These are phyloP conservation scores for Pezicula radicicola DNA, from an alignment of 2,329 filamentous ascomycete species.

Conservation along the genomic window DNA sequence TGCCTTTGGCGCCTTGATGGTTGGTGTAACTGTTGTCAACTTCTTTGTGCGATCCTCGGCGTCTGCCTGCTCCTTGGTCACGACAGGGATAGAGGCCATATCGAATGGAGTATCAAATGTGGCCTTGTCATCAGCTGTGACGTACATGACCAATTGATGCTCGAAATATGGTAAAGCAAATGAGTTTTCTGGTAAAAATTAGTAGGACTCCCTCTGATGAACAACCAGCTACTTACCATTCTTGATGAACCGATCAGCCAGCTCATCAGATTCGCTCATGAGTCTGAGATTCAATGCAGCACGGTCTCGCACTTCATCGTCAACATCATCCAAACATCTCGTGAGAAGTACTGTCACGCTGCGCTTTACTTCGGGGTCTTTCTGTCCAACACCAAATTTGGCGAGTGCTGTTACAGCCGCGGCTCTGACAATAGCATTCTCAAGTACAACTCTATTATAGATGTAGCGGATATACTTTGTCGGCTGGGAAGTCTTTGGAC, in stretches of 20 bases:
- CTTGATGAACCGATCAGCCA: conserved; percentile 85
- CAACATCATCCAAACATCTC: conserved; percentile 91
- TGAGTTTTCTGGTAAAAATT: conserved; percentile 70
- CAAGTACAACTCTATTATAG: conserved; percentile 95
- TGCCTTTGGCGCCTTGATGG: conserved; percentile 86
- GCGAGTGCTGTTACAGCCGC: conserved; percentile 93
- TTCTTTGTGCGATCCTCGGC: conserved; percentile 97
- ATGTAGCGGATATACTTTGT: conserved; percentile 99
- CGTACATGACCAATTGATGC: conserved; percentile 96
- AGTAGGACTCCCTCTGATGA: conserved; percentile 13
- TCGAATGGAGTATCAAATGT: conserved; percentile 87
- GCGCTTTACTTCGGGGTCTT: conserved; percentile 93
- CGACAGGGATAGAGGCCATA: conserved; percentile 84
- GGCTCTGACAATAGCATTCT: conserved; percentile 93
- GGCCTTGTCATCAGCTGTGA: conserved; percentile 85
- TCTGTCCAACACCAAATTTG: conserved; percentile 96
- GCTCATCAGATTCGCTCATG: conserved; percentile 80
- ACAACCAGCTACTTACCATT: conserved; percentile 60
- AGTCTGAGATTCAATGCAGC: conserved; percentile 88
- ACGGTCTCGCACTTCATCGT: conserved; percentile 95
- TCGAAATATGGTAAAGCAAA: conserved; percentile 94
- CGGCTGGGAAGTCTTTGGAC: conserved; percentile 89
- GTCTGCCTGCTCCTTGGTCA: conserved; percentile 92
- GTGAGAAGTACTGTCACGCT: conserved; percentile 91
- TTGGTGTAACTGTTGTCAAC: conserved; percentile 86